Evolutionary conservation across 371 early-diverging fungal genomes (phyloP).

Genomic region (Mucor saturninus): DNA sequence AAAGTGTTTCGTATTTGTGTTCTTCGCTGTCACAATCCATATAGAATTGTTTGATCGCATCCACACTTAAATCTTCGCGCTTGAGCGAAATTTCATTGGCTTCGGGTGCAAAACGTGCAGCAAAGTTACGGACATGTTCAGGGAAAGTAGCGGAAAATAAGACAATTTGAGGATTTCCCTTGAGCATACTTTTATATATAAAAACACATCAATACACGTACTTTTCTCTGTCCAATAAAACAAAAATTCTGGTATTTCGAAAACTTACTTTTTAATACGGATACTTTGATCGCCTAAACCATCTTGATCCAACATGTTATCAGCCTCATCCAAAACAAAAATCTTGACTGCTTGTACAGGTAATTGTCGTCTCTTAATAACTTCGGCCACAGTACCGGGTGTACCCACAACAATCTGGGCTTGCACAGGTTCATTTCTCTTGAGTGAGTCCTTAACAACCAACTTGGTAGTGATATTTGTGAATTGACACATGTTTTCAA

Average conservation of each 20-base stretch:
- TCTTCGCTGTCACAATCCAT: slow-evolving; percentile 87
- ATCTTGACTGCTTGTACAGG: slow-evolving; percentile 67
- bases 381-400: slow-evolving; percentile 90
- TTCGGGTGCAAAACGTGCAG: slow-evolving; percentile 79
- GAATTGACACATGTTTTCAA: slow-evolving; percentile 87
- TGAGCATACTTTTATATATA: slow-evolving; percentile 47
- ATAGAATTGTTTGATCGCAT: slow-evolving; percentile 97
- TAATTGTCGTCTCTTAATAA: slow-evolving; percentile 70
- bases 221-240: too few species aligned
- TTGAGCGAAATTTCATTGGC: slow-evolving; percentile 89
- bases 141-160: slow-evolving; percentile 99
- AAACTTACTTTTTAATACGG: slow-evolving; percentile 75
- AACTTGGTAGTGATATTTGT: slow-evolving; percentile 75
- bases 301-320: slow-evolving; percentile 92
- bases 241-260: too few species aligned
- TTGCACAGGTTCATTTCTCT: slow-evolving; percentile 60
- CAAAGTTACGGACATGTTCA: slow-evolving; percentile 80
- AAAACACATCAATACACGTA: background rate
- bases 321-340: slow-evolving; percentile 95
- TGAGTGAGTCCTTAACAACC: slow-evolving; percentile 77
- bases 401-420: slow-evolving; percentile 95
- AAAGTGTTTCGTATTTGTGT: slow-evolving; percentile 88
- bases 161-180: slow-evolving; percentile 77
- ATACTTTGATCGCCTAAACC: slow-evolving; percentile 89
- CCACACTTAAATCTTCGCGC: slow-evolving; percentile 94